phyloP scores from a whole-genome alignment of 306 rosid genomes.

The Quercus glauca region DNA sequence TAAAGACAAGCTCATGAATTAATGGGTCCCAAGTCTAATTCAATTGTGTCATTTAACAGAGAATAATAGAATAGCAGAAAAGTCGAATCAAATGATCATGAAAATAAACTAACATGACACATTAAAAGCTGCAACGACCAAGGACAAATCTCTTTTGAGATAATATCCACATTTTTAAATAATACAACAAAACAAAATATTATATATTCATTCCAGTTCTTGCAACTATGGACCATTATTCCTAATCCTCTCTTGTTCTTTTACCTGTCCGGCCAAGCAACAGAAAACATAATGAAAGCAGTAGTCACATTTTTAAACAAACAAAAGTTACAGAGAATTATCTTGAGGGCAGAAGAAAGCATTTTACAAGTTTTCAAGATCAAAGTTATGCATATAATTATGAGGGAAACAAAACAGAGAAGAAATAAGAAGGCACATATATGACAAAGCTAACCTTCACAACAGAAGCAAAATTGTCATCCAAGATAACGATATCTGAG shows the following conservation, averaged over 20 bases:
- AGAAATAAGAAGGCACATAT: not conserved
- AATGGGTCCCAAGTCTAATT: not conserved
- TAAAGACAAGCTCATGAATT: not conserved
- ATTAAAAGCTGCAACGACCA: not conserved
- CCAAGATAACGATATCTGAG: slow-evolving; percentile 88
- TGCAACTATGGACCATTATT: not conserved
- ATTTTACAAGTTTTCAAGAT: no score
- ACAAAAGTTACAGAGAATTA: no score
- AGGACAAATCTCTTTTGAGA: not conserved
- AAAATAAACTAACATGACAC: not conserved
- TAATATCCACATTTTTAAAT: not conserved
- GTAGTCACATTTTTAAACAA: no score
- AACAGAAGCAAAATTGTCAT: slow-evolving; percentile 85
- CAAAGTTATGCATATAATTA: no score
- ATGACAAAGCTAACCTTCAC: slow-evolving; percentile 58
- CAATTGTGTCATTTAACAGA: not conserved
- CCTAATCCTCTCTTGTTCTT: not conserved
- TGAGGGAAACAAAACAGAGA: not conserved
- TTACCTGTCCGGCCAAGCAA: not conserved
- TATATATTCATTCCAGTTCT: not conserved
- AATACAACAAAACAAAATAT: not conserved
- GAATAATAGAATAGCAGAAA: not conserved
- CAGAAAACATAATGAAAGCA: no score
- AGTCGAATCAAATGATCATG: not conserved
- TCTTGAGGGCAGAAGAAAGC: no score